A percentile compares a stretch with the other conserved stretches of the same genome.
These are phyloP conservation scores for Oryza glumipatula DNA, from an alignment of 176 grass and related monocot genomes.

Conservation along the genomic window DNA sequence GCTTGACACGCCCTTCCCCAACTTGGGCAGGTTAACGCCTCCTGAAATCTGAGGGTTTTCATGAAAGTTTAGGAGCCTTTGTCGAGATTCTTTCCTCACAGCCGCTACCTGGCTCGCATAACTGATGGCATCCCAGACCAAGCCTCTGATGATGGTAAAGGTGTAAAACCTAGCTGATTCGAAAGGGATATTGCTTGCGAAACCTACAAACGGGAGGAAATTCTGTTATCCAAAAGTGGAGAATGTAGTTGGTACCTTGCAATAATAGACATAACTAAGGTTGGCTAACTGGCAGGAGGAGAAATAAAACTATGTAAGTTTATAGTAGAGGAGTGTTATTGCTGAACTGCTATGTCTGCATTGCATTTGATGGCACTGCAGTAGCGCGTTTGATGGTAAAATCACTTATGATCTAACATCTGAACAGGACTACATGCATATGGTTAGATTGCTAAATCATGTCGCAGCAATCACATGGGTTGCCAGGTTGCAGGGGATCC, in stretches of 20 bases:
- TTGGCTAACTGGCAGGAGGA: not conserved
- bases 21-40: slow-evolving; percentile 53
- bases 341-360: not conserved
- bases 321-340: not conserved
- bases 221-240: slow-evolving; percentile 39
- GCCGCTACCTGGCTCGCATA: slow-evolving; percentile 41
- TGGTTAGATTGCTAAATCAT: slow-evolving; percentile 14
- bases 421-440: not conserved
- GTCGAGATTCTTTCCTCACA: slow-evolving; percentile 55
- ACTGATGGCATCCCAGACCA: slow-evolving; percentile 58
- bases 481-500: not conserved
- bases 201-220: slow-evolving; percentile 39
- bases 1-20: slow-evolving; percentile 57
- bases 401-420: not conserved
- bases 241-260: not conserved
- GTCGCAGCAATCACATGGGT: slow-evolving; percentile 8
- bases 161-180: slow-evolving; percentile 62
- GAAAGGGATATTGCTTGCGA: slow-evolving; percentile 45
- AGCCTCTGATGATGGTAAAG: slow-evolving; percentile 50
- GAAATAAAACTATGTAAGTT: not conserved
- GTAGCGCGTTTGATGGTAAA: not conserved
- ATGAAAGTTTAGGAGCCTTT: slow-evolving; percentile 52
- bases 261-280: slow-evolving; percentile 3
- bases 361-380: too few species aligned
- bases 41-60: slow-evolving; percentile 43